phyloP scores from a whole-genome alignment of 2,329 filamentous ascomycete species.

The Clarireedia homoeocarpa region DNA sequence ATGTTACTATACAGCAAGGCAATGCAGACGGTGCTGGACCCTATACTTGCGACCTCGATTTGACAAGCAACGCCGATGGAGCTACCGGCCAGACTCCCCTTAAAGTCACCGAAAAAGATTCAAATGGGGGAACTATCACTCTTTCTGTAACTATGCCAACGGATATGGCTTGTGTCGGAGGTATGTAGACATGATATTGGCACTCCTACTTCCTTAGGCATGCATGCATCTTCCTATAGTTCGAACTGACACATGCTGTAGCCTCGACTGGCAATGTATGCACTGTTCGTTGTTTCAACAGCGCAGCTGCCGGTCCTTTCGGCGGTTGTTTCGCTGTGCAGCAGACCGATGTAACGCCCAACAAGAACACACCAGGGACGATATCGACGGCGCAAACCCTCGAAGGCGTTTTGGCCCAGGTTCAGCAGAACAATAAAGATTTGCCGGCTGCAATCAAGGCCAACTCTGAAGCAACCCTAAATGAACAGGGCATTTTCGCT shows the following conservation, averaged over 20 bases:
- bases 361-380: slow-evolving; percentile 36
- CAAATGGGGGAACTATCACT: slow-evolving; percentile 33
- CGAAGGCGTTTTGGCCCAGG: slow-evolving; percentile 39
- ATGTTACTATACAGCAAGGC: slow-evolving; percentile 45
- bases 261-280: slow-evolving; percentile 44
- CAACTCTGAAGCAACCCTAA: neutral
- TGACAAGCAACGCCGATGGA: slow-evolving; percentile 29
- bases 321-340: slow-evolving; percentile 51
- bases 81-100: neutral
- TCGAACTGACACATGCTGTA: slow-evolving; percentile 22
- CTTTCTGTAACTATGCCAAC: slow-evolving; percentile 40
- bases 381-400: slow-evolving; percentile 41
- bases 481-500: slow-evolving; percentile 1
- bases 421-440: slow-evolving; percentile 43
- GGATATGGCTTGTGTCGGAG: slow-evolving; percentile 41
- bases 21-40: slow-evolving; percentile 48
- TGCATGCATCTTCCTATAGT: neutral
- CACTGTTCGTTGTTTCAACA: slow-evolving; percentile 53
- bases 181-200: slow-evolving; percentile 29
- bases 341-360: slow-evolving; percentile 39
- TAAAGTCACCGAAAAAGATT: neutral
- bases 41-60: slow-evolving; percentile 46
- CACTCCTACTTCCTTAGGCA: neutral
- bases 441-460: slow-evolving; percentile 33
- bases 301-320: slow-evolving; percentile 49